Conservation (phyloP, 2,329 filamentous ascomycete genomes). For the Bipolaris cookei region DNA sequence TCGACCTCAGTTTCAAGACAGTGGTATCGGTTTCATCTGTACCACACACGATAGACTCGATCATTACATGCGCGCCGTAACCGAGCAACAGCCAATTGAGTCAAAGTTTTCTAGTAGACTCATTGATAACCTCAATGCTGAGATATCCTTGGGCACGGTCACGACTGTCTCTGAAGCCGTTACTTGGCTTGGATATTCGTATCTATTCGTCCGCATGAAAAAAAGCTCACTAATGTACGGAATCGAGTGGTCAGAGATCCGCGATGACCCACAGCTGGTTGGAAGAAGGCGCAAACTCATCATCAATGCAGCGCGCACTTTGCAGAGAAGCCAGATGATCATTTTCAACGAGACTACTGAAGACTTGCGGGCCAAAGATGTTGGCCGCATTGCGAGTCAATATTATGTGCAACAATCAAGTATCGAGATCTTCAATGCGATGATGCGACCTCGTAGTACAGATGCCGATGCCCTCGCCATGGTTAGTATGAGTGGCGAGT, state of each 20-base stretch:
- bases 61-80: constrained; percentile 91
- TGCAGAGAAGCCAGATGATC: constrained; percentile 97
- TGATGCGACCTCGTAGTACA: constrained; percentile 85
- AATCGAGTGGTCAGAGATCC: constrained; percentile 90
- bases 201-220: constrained; percentile 95
- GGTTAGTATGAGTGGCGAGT: constrained; percentile 97
- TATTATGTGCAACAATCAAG: constrained; percentile 94
- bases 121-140: constrained; percentile 95
- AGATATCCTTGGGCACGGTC: constrained; percentile 91
- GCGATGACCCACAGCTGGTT: constrained; percentile 86
- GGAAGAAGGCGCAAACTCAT: constrained; percentile 84
- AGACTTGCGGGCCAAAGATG: constrained; percentile 90
- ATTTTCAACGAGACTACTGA: constrained; percentile 96
- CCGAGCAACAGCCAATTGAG: constrained; percentile 95
- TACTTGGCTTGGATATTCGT: constrained; percentile 97
- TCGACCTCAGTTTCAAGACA: constrained; percentile 96
- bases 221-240: constrained; percentile 90
- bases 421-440: constrained; percentile 92
- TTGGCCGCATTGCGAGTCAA: constrained; percentile 95
- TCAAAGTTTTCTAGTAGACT: constrained; percentile 94
- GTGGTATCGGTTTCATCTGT: constrained; percentile 96
- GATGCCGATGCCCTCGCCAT: constrained; percentile 94
- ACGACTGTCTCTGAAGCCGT: constrained; percentile 93
- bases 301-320: constrained; percentile 82
- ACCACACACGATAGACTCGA: constrained; percentile 92